Percentiles rank a stretch among this genome's conserved stretches.
These are phyloP conservation scores for Entomortierella lignicola DNA, from an alignment of 192 early-diverging fungal species.

Conservation along the genomic window DNA sequence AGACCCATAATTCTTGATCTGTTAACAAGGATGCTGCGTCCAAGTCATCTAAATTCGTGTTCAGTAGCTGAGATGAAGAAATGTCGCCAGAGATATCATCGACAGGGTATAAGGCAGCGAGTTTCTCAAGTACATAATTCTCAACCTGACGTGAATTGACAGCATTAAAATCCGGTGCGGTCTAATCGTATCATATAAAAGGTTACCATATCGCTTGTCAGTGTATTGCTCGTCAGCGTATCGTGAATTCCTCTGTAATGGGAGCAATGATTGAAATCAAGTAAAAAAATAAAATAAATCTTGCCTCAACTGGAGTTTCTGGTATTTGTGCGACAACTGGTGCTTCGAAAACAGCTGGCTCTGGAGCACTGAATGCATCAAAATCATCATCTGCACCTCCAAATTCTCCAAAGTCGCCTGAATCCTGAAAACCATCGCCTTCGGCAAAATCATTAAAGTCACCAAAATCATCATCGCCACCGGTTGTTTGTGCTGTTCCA, in stretches of 20 bases:
- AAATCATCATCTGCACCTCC: constrained; percentile 8
- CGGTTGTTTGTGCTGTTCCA: constrained; percentile 29
- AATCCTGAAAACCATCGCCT: constrained; percentile 30
- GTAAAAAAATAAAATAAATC: not conserved
- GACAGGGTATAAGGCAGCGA: constrained; percentile 36
- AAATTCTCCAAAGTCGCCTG: constrained; percentile 41
- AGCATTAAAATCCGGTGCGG: constrained; percentile 42
- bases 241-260: too few species aligned
- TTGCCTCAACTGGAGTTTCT: constrained; percentile 31
- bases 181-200: constrained; percentile 13
- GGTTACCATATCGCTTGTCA: not conserved
- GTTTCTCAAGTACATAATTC: constrained; percentile 40
- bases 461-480: constrained; percentile 36
- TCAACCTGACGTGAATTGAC: constrained; percentile 48
- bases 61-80: constrained; percentile 13
- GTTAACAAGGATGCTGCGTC: constrained; percentile 21
- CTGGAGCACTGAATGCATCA: constrained; percentile 23
- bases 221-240: too few species aligned
- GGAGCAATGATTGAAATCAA: too few species aligned
- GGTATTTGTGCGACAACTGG: not conserved
- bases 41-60: constrained; percentile 24
- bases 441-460: constrained; percentile 51
- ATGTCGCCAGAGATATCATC: constrained; percentile 1
- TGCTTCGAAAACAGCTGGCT: not conserved
- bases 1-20: constrained; percentile 35